These are phyloP conservation scores for Trypanosoma congolense DNA, from an alignment of 208 protist genomes.

Conservation along the genomic window DNA sequence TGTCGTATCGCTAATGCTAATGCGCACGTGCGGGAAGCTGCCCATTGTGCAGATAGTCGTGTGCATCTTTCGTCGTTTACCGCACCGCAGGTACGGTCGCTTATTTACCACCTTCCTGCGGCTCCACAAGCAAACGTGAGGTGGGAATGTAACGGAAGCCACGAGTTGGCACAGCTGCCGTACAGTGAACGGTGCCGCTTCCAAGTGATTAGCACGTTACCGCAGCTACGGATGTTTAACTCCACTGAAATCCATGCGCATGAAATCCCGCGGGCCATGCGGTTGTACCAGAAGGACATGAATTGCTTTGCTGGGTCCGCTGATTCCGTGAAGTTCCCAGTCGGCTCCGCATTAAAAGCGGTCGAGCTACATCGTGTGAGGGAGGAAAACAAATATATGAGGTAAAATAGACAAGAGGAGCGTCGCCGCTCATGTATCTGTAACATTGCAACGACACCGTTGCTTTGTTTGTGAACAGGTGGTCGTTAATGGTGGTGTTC, in stretches of 20 bases:
- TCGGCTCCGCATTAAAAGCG: background rate
- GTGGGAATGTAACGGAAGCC: constrained; percentile 10
- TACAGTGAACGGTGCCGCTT: constrained; percentile 2
- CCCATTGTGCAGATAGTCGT: background rate
- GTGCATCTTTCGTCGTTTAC: constrained; percentile 9
- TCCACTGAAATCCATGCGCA: constrained; percentile 5
- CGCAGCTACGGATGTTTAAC: constrained; percentile 11
- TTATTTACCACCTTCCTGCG: constrained; percentile 8
- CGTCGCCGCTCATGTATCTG: too few species aligned
- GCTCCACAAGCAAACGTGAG: constrained; percentile 1
- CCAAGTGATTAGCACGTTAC: constrained; percentile 20
- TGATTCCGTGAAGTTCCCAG: background rate
- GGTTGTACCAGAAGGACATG: constrained; percentile 12
- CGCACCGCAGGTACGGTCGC: constrained; percentile 2
- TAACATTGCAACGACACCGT: too few species aligned
- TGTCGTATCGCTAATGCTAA: background rate
- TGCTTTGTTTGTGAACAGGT: too few species aligned
- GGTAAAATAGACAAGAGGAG: background rate
- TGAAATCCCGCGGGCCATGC: constrained; percentile 15
- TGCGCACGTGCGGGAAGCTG: background rate
- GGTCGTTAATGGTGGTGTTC: too few species aligned
- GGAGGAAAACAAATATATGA: background rate
- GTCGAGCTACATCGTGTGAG: background rate
- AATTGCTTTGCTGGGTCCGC: background rate
- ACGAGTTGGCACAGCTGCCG: constrained; percentile 4